Evolutionary conservation across 2,329 filamentous ascomycete species (phyloP), one percentile per base, ranked within the genome.

Genomic region (Pestalotiopsis sp.): DNA sequence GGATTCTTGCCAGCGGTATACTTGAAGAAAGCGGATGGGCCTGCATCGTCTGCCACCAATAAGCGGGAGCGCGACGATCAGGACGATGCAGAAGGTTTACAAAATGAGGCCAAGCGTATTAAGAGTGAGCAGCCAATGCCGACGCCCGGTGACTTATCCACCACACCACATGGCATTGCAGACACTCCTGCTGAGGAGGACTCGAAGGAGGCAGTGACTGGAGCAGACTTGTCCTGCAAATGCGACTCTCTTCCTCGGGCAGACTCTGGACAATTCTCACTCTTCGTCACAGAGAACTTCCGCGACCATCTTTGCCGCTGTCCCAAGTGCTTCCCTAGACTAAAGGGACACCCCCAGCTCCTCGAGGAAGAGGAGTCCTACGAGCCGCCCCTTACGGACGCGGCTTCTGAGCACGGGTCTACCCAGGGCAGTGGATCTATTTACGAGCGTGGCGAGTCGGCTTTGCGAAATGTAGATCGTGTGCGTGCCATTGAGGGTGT

Each of bases 301-400:
- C 92, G 95, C 73, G 86, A 92, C 56, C 85, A 91, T 69, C 83
- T 99, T 74, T 99, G 96, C 83, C 93, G 86, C 76, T 99, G 96
- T 80, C 78, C 88, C 17, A 81, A 86, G n/a, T 98, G 95, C 83
- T 97, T 93, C 80, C 90, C 90, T 1, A 83, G 88, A 13, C 87
- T 98, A 1, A 84, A 89, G 67, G 82, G 84, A 0, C 90, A 97
- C 77, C 89, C 90, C 0, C 93, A 97, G 76, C 91, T 99, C 12
- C 90, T 97, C 11, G 95, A 98, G 76, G 94, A 97, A 80, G 96
- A 99, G 84, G 94, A 97, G 41, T 91, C 90, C 1, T 99, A 99
- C 80, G 94, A 98, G 75, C 96, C 95, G 0, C 94, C 95, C 1
- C 83, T 98, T 4, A 97, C 94, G 1, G 84, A 86, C 17, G 87